Conservation (phyloP, 2,329 filamentous ascomycete species). For the Fusarium sacchari region DNA sequence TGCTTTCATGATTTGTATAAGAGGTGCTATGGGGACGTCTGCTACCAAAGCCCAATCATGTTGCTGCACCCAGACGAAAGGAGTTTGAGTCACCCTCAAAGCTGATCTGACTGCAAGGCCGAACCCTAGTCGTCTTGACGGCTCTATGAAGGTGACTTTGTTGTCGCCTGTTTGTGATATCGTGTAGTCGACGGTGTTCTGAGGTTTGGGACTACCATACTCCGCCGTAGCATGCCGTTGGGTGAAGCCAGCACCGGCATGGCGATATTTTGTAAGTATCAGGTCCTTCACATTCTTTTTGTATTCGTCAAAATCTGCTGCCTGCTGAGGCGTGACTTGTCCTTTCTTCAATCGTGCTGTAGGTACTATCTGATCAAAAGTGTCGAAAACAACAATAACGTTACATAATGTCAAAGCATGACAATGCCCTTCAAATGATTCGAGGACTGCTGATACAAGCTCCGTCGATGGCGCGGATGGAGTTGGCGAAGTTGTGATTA, state of each 20-base stretch:
- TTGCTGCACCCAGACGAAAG: constrained; percentile 67
- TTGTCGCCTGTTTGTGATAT: constrained; percentile 49
- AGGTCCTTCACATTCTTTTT: constrained; percentile 59
- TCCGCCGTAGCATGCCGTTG: constrained; percentile 52
- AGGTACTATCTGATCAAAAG: constrained; percentile 58
- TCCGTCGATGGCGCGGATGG: constrained; percentile 64
- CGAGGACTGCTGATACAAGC: constrained; percentile 58
- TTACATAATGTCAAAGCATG: constrained; percentile 52
- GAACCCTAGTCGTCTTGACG: constrained; percentile 59
- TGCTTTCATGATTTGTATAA: constrained; percentile 59
- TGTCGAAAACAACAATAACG: constrained; percentile 63
- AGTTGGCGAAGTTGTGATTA: constrained; percentile 66
- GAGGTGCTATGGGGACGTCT: constrained; percentile 55
- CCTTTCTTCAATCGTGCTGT: constrained; percentile 63
- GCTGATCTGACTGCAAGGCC: constrained; percentile 64
- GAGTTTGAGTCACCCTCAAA: constrained; percentile 56
- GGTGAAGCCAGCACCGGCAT: not conserved
- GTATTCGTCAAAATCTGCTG: constrained; percentile 55
- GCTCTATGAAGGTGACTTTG: constrained; percentile 61
- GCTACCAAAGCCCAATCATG: constrained; percentile 64
- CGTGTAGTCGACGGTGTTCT: constrained; percentile 52
- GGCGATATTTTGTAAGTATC: constrained; percentile 35
- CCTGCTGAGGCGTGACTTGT: constrained; percentile 59
- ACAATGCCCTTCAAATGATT: constrained; percentile 58
- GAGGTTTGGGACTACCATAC: constrained; percentile 53